These are phyloP conservation scores for Endoconidiophora laricicola DNA, from an alignment of 2,329 filamentous ascomycete species.

Conservation along the genomic window DNA sequence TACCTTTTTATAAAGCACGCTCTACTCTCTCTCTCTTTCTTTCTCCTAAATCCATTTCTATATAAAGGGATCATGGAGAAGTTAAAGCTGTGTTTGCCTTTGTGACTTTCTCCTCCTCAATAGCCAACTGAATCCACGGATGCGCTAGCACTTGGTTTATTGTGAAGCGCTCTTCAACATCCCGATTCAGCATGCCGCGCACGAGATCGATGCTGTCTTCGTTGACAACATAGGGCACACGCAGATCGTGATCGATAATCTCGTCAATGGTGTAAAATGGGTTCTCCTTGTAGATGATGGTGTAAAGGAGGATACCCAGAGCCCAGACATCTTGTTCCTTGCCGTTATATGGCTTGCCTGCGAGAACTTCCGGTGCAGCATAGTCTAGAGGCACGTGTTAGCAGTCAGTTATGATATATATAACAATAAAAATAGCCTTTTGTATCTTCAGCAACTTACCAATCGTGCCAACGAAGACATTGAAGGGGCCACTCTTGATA, in stretches of 20 bases:
- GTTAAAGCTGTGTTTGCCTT: background rate
- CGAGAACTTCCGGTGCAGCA: constrained; percentile 91
- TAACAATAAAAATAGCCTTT: background rate
- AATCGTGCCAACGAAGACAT: constrained; percentile 97
- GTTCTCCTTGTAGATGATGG: constrained; percentile 98
- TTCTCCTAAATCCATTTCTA: background rate
- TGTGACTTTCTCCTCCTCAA: constrained; percentile 8
- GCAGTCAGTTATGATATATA: background rate
- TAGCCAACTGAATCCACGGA: constrained; percentile 47
- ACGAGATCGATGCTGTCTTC: constrained; percentile 89
- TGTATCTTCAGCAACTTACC: constrained; percentile 39
- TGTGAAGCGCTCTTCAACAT: constrained; percentile 67
- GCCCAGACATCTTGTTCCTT: constrained; percentile 99
- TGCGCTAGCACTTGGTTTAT: constrained; percentile 80
- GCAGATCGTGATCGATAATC: constrained; percentile 92
- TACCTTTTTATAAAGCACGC: background rate
- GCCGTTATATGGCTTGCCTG: constrained; percentile 78
- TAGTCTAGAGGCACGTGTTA: constrained; percentile 48
- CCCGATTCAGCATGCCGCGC: constrained; percentile 77
- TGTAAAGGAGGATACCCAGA: constrained; percentile 89
- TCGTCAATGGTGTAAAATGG: constrained; percentile 98
- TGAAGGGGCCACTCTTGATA: constrained; percentile 95
- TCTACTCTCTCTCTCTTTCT: background rate
- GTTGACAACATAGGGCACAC: constrained; percentile 75
- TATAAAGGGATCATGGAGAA: background rate